phyloP scores from a whole-genome alignment of 208 protist species.

The Wallacemonas sp. region DNA sequence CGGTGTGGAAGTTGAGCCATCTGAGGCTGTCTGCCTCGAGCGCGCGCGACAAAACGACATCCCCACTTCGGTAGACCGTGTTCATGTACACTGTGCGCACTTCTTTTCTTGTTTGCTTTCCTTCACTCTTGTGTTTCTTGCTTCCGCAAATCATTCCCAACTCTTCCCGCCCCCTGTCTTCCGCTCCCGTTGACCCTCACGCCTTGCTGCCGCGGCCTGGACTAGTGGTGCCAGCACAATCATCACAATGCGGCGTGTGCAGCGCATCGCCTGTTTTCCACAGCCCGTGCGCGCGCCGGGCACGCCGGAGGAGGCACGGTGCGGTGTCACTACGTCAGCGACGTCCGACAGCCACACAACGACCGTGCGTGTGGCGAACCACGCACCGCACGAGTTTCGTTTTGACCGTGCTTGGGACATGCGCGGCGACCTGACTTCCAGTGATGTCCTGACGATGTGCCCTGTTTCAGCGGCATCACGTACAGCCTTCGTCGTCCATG shows the following conservation, averaged over 20 bases:
- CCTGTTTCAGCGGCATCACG: background rate
- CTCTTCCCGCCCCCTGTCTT: no score
- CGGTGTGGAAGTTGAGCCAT: no score
- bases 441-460: background rate
- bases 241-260: constrained; percentile 1
- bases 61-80: no score
- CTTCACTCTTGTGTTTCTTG: background rate
- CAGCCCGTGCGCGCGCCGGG: no score
- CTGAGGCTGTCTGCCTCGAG: no score
- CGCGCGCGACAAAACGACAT: no score
- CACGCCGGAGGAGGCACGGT: background rate
- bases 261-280: background rate
- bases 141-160: no score
- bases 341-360: background rate
- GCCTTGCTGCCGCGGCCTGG: background rate
- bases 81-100: background rate
- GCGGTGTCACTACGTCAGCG: background rate
- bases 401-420: background rate
- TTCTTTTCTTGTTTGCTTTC: background rate
- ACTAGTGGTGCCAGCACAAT: background rate
- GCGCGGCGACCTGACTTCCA: no score
- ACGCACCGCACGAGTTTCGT: background rate
- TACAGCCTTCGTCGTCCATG: constrained; percentile 19
- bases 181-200: no score
- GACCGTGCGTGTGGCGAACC: background rate